Conservation (phyloP, 208 protist species). For the Leishmania lainsoni region DNA sequence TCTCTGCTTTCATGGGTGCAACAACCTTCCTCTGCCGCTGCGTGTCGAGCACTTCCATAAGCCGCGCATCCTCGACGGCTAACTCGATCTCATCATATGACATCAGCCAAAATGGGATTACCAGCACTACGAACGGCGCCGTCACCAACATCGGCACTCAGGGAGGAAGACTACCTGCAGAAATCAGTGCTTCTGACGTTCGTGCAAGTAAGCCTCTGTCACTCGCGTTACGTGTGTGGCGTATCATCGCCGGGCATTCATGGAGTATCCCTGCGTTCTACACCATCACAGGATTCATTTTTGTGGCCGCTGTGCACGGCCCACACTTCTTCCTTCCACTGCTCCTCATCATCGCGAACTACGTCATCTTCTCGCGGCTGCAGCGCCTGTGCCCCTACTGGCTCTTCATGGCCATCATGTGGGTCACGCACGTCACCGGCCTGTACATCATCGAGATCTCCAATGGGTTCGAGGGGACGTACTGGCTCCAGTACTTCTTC, state of each 20-base stretch:
- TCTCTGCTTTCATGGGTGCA: neutral
- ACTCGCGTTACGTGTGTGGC: too few relatives aligned
- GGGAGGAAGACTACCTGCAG: too few relatives aligned
- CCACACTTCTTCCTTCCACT: conserved; percentile 39
- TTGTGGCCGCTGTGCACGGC: conserved; percentile 35
- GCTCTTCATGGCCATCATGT: conserved; percentile 59
- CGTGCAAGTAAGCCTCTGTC: too few relatives aligned
- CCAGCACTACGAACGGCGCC: too few relatives aligned
- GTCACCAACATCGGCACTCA: too few relatives aligned
- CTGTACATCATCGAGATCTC: conserved; percentile 37
- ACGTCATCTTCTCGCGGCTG: conserved; percentile 43
- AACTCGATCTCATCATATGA: too few relatives aligned
- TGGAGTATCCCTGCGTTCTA: conserved; percentile 29
- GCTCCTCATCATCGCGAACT: conserved; percentile 35
- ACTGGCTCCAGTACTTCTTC: conserved; percentile 29
- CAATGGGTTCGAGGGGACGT: conserved; percentile 32
- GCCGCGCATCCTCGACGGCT: too few relatives aligned
- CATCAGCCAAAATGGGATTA: too few relatives aligned
- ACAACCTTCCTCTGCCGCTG: neutral
- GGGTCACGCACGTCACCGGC: conserved; percentile 42
- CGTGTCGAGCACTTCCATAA: too few relatives aligned
- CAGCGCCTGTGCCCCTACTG: conserved; percentile 45
- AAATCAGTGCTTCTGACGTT: too few relatives aligned
- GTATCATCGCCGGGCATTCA: too few relatives aligned
- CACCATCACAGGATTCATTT: conserved; percentile 16